These are phyloP conservation scores for Entomortierella parvispora DNA, from an alignment of 192 early-diverging fungal species.

Conservation along the genomic window DNA sequence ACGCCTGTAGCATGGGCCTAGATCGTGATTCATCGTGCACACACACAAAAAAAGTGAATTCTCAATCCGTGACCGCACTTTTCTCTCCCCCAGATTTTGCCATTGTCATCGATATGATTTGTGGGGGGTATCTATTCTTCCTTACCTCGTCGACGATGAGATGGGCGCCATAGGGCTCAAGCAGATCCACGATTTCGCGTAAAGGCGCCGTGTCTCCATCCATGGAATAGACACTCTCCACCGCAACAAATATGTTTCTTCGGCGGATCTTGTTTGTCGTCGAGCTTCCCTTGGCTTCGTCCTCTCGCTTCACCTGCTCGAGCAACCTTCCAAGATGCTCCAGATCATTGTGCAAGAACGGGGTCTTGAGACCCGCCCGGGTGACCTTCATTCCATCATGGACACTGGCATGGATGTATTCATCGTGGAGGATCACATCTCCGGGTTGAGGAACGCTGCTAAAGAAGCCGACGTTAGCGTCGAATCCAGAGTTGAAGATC, in stretches of 20 bases:
- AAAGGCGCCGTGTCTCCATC: constrained; percentile 83
- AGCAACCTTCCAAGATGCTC: constrained; percentile 59
- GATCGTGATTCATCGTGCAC: background rate
- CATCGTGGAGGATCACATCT: constrained; percentile 77
- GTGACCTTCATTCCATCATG: constrained; percentile 81
- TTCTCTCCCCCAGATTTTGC: background rate
- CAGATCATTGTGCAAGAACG: constrained; percentile 77
- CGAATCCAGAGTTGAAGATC: constrained; percentile 88
- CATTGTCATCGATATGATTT: too few relatives aligned
- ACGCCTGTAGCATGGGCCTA: constrained; percentile 86
- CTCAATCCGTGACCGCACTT: background rate
- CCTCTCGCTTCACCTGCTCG: constrained; percentile 28
- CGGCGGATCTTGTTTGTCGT: background rate
- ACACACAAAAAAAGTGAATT: background rate
- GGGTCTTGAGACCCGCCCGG: constrained; percentile 52
- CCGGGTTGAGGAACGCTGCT: constrained; percentile 70
- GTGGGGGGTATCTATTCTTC: background rate
- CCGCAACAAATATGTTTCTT: constrained; percentile 75
- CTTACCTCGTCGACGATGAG: constrained; percentile 84
- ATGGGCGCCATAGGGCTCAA: constrained; percentile 62
- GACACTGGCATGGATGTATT: constrained; percentile 82
- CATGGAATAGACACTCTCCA: constrained; percentile 87
- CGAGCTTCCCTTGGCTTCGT: constrained; percentile 2
- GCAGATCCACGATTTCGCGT: constrained; percentile 65
- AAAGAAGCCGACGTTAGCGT: constrained; percentile 82